Evolutionary conservation across 768 basidiomycete species (phyloP).

Genomic region (Coprinopsis cinerea): DNA sequence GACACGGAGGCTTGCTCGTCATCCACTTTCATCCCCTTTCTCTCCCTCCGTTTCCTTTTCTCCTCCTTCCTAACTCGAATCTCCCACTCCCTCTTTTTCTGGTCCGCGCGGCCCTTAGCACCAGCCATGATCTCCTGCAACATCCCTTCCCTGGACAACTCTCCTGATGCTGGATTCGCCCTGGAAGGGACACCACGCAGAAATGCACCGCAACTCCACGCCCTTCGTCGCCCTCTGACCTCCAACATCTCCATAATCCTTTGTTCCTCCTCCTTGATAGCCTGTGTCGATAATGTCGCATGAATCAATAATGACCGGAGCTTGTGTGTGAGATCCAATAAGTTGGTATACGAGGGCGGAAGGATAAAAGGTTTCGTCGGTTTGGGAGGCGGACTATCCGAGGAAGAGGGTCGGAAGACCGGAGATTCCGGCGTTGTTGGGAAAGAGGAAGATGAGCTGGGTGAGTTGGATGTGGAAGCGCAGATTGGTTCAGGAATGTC

Average conservation of each 20-base stretch:
- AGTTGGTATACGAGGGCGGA: constrained; percentile 1
- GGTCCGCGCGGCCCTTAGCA: constrained; percentile 17
- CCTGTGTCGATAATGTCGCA: neutral
- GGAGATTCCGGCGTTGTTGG: neutral
- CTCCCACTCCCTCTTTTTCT: neutral
- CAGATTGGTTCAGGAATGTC: neutral
- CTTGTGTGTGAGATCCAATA: neutral
- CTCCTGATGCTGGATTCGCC: constrained; percentile 13
- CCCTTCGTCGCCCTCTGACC: constrained; percentile 53
- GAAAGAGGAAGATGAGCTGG: neutral
- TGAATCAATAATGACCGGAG: neutral
- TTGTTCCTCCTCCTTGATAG: constrained; percentile 3
- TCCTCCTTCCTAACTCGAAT: neutral
- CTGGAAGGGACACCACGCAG: constrained; percentile 9
- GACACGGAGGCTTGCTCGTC: neutral
- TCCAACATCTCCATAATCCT: constrained; percentile 39
- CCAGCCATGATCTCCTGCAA: neutral
- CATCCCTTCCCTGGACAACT: neutral
- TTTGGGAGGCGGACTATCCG: neutral
- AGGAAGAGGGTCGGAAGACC: neutral
- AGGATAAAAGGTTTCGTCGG: constrained; percentile 3
- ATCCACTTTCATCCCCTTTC: neutral
- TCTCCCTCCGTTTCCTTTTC: neutral
- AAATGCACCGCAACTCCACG: constrained; percentile 56
- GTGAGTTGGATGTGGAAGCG: neutral